Base-by-base conservation (phyloP, 768 basidiomycete species). In the Steccherinum ochraceum region DNA sequence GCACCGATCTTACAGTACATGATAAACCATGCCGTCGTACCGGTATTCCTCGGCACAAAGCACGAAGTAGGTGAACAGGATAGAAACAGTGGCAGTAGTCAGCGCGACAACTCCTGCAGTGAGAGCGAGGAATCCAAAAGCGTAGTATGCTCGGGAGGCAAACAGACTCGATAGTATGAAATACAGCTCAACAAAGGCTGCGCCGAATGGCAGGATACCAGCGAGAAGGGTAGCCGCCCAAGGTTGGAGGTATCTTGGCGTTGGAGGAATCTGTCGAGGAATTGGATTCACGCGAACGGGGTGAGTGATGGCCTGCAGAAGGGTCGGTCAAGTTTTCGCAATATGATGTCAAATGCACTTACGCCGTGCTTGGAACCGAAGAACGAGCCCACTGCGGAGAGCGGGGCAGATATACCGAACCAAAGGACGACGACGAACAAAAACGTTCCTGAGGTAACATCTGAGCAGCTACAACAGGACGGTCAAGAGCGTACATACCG, bases 21-120 rank as follows among this genome's bases (percentile, higher is more conserved):
- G 7, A 43, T 60, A 27, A 55, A 52, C 18, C 48, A 45, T 3
- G 24, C 4, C 30, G 39, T 63, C 76, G 51, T 49, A 89, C 86
- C 90, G 74, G 65, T 96, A 97, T 60, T 98, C 93, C 66, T 97
- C 95, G 4, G 92, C 88, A 55, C 94, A 97, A 13, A 98, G 77
- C 47, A 82, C 75, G 69, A 97, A 96, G 69, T 98, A 93, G 3
- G 85, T 84, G 66, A 89, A 89, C 13, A 90, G 75, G 55, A 97
- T 90, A 3, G 90, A 81, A 39, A 93, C 88, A 0, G 94, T 95
- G 3, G 93, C 94, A 0, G 92, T 87, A 13, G 93, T 96, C 24
- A 97, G 71, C 45, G 77, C 77, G 23, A 93, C 89, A 24, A 97
- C 82, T 12, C 78, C 77, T 46, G 87, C 86, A 0, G 93, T 94